Base-by-base conservation (phyloP, 2,329 filamentous ascomycete species). In the Arthrocladium fulminans region DNA sequence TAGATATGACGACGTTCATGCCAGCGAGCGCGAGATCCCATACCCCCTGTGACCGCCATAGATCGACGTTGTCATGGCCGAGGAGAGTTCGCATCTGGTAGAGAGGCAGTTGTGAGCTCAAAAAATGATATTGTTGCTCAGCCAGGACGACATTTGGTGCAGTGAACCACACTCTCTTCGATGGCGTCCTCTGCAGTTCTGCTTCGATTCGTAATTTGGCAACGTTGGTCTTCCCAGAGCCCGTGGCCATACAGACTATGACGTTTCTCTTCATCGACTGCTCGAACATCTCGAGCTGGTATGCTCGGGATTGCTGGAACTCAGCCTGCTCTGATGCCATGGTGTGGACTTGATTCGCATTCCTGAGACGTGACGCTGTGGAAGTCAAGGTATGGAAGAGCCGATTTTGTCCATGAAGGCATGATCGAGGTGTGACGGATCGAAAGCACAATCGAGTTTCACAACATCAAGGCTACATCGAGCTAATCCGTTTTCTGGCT, bases 231-330 rank as follows among this genome's bases (percentile, higher is more conserved):
- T 89, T 89, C 2, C 85, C 85, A 54, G 78, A 86, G 1, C 85
- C 85, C 0, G 85, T 89, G 53, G 86, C 84, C 84, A 88, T 88
- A 83, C 79, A 79, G 46, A 88, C 79, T 55, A 89, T 86, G 25
- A 83, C 77, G 61, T 88, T 89, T 40, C 73, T 68, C 51, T 75
- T 73, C 57, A 86, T 68, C 58, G 83, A 87, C 59, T 77, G 74
- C 50, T 83, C 74, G 46, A 86, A 72, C 85, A 90, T 88, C 65
- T 89, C 86, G 17, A 77, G 60, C 64, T 90, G 85, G 58, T 89
- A 90, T 1, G 75, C 77, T 40, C 84, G 63, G 2, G 67, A n/a
- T 2, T 38, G 44, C 10, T 27, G 34, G 2, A 22, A 12, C 12
- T 10, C 20, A n/a, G 27, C 22, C 10, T 10, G 2, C 12, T 45